Evolutionary conservation across 495 filamentous ascomycete genomes (phyloP), one percentile per base, ranked within the genome.

Genomic region (Trichoderma reesei): DNA sequence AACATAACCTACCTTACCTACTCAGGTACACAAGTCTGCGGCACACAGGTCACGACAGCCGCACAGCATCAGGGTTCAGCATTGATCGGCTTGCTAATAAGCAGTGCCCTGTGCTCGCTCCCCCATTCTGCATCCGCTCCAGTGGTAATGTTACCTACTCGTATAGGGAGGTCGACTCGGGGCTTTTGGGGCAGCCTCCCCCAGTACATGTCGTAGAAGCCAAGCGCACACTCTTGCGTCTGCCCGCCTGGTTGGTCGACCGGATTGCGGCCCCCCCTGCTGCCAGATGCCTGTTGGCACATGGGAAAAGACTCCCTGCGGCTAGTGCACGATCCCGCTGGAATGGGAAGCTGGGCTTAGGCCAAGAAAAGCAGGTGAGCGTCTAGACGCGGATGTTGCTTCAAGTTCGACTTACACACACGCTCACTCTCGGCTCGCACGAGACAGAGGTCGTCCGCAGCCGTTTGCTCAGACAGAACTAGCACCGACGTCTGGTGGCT

Each of bases 291-390:
- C 51, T 56, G 51, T 11, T 56, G 51, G 51, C 51, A 56, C 51
- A 56, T 56, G 51, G 51, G n/a, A 51, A 48, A 56, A 56, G 51
- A 33, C 51, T 56, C 51, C 51, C 31, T 34, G 51, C 51, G 51
- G 51, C 51, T 56, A 56, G 51, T 16, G 51, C 26, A 56, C 51
- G 51, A 56, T 56, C 51, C 51, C 51, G 51, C 51, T 56, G 51
- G 51, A 56, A 56, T n/a, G 51, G 51, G 51, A 56, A 56, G 51
- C 51, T 56, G 51, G 51, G 51, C n/a, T 56, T 56, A 56, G 26
- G 51, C 51, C 11, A 6, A 56, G 51, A 56, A 14, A 26, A 56
- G 51, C 8, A 56, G 51, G 51, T 56, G 51, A 56, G 51, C 51
- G 51, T 56, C 31, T 34, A 56, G 51, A 3, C 20, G 31, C 51